These are phyloP conservation scores for Chrysoporthe austroafricana DNA, from an alignment of 2,329 filamentous ascomycete species.

Conservation along the genomic window DNA sequence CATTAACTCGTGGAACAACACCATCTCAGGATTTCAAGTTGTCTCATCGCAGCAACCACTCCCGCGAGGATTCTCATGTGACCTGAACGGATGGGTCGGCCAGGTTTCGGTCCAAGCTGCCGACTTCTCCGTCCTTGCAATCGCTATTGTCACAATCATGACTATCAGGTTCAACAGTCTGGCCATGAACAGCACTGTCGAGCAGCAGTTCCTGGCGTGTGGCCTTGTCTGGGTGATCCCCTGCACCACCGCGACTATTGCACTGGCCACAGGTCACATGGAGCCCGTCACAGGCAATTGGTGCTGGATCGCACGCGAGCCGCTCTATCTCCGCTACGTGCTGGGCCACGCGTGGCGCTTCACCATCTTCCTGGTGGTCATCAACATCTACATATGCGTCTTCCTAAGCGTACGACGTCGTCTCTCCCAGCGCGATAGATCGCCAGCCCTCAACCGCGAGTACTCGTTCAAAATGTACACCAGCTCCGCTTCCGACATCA, in stretches of 20 bases:
- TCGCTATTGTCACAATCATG: constrained; percentile 21
- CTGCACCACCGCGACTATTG: constrained; percentile 21
- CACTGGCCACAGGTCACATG: constrained; percentile 19
- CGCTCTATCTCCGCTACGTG: constrained; percentile 22
- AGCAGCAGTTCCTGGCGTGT: constrained; percentile 21
- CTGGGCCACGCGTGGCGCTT: constrained; percentile 27
- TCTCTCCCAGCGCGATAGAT: constrained; percentile 20
- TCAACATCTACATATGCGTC: constrained; percentile 15
- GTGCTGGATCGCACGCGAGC: constrained; percentile 27
- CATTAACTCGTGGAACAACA: constrained; percentile 26
- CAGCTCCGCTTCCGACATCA: constrained; percentile 11
- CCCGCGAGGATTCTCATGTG: constrained; percentile 8
- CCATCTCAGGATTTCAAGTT: constrained; percentile 21
- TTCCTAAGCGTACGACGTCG: constrained; percentile 23
- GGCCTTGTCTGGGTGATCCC: constrained; percentile 23
- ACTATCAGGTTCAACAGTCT: constrained; percentile 22
- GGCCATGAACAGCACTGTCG: constrained; percentile 16
- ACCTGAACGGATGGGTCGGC: constrained; percentile 25
- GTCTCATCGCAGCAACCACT: constrained; percentile 11
- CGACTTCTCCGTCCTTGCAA: constrained; percentile 27
- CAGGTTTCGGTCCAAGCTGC: constrained; percentile 27
- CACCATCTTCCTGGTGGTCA: constrained; percentile 19
- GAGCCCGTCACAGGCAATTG: constrained; percentile 27
- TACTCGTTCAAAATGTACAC: constrained; percentile 26
- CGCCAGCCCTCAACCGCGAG: constrained; percentile 12